Evolutionary conservation across 2,329 filamentous ascomycete species (phyloP), one percentile per base, ranked within the genome.

Genomic region (Trichoderma hamatum): DNA sequence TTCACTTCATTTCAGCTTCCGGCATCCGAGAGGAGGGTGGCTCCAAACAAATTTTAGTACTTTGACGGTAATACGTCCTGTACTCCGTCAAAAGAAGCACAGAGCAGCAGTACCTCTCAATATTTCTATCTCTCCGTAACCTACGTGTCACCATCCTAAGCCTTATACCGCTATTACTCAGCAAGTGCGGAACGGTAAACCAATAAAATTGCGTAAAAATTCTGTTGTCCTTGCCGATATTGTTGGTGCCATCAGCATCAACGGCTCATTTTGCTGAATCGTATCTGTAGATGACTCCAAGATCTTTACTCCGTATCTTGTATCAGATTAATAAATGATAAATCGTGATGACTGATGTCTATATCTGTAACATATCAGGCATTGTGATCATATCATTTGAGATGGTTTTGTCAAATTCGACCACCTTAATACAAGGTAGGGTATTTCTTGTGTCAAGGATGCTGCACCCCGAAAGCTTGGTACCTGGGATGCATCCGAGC

Each of bases 231-330:
- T 39, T 34, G 7, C 46, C n/a, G 24, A 10, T 24, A n/a, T 13
- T 49, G 46, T 10, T 3, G 14, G 32, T 52, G 32, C n/a, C 16
- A 64, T 54, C n/a, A 19, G n/a, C 28, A 52, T 30, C 54, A 34
- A 13, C 46, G 21, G 46, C 36, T 56, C 52, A 66, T 49, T 36
- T 55, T 49, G 62, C 46, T 49, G 36, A 32, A 49, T n/a, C 36
- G n/a, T 36, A 56, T 56, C 52, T 66, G 26, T 7, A 39, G 62
- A 56, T 26, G 9, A 34, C 24, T 39, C 52, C 62, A 56, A 58
- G n/a, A 34, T 49, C 28, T 54, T 66, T 46, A 30, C 11, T 60
- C 24, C 2, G 5, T 55, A 14, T 9, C 19, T 36, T 13, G 36
- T 32, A 46, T 34, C n/a, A 56, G 36, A 66, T 66, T 56, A 34